These are phyloP conservation scores for Aspergillus spinulosporus DNA, from an alignment of 2,329 filamentous ascomycete genomes.

Conservation along the genomic window DNA sequence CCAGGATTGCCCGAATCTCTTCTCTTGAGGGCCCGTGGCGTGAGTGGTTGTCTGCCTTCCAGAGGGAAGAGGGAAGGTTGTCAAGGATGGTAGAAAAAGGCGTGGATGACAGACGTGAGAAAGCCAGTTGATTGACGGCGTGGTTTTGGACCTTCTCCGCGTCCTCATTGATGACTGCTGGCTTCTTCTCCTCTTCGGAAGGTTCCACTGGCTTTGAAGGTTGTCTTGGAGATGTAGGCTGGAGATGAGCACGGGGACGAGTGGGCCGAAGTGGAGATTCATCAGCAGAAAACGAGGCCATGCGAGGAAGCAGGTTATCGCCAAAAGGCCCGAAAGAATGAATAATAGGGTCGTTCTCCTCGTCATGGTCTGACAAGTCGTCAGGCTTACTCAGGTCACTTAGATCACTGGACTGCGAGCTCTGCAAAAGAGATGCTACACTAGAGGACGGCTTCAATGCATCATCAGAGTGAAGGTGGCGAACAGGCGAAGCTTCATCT, in stretches of 20 bases:
- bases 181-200: conserved; percentile 21
- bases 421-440: conserved; percentile 30
- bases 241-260: conserved; percentile 32
- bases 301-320: conserved; percentile 76
- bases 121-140: conserved; percentile 91
- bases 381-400: conserved; percentile 49
- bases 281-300: conserved; percentile 72
- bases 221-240: conserved; percentile 38
- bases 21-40: conserved; percentile 56
- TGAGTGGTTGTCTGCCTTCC: conserved; percentile 52
- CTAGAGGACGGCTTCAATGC: conserved; percentile 34
- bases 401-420: conserved; percentile 35
- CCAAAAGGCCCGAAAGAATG: conserved; percentile 91
- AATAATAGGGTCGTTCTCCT: conserved; percentile 91
- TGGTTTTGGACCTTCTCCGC: conserved; percentile 64
- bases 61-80: conserved; percentile 70
- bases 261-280: conserved; percentile 60
- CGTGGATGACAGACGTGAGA: conserved; percentile 86
- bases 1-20: conserved; percentile 70
- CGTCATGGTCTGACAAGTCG: conserved; percentile 75
- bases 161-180: conserved; percentile 27
- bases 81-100: conserved; percentile 86
- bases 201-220: conserved; percentile 24
- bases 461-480: conserved; percentile 33
- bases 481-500: conserved; percentile 62